Conservation (phyloP, 1,284 basidiomycete species). For the Hymenochaete sp. region DNA sequence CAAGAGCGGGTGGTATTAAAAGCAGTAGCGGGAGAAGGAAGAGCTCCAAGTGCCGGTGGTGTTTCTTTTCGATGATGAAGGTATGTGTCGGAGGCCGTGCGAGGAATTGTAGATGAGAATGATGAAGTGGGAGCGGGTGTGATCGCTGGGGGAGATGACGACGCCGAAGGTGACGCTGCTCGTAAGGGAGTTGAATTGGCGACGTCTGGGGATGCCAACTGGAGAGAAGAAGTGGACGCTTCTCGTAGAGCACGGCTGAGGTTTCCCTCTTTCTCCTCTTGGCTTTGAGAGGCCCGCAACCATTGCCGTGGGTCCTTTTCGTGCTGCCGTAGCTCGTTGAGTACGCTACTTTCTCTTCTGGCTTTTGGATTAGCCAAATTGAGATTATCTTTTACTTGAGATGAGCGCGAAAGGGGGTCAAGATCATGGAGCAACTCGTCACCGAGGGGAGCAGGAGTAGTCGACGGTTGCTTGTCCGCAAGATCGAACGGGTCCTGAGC, state of each 20-base stretch:
- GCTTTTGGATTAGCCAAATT: too few species aligned
- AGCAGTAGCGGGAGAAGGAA: conserved; percentile 6
- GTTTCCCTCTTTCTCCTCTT: too few species aligned
- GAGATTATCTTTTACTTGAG: too few species aligned
- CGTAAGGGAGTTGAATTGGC: not conserved
- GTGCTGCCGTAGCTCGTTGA: conserved; percentile 55
- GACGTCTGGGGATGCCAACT: too few species aligned
- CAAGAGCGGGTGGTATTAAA: conserved; percentile 14
- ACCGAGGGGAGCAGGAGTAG: too few species aligned
- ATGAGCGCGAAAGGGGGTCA: too few species aligned
- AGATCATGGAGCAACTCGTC: too few species aligned
- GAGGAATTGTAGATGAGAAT: not conserved
- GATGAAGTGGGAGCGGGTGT: conserved; percentile 5
- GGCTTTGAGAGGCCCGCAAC: conserved; percentile 25
- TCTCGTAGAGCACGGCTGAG: too few species aligned
- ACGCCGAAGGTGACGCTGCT: conserved; percentile 11
- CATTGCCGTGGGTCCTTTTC: conserved; percentile 64
- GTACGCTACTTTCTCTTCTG: conserved; percentile 39
- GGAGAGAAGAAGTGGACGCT: too few species aligned
- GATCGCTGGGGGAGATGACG: conserved; percentile 3
- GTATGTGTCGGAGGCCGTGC: conserved; percentile 12
- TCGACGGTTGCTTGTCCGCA: too few species aligned
- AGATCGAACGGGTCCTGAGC: too few species aligned
- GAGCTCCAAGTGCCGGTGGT: too few species aligned
- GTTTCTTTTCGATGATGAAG: conserved; percentile 5